Evolutionary conservation across 2,329 filamentous ascomycete species (phyloP).

Genomic region (Ophiocordyceps sinensis): DNA sequence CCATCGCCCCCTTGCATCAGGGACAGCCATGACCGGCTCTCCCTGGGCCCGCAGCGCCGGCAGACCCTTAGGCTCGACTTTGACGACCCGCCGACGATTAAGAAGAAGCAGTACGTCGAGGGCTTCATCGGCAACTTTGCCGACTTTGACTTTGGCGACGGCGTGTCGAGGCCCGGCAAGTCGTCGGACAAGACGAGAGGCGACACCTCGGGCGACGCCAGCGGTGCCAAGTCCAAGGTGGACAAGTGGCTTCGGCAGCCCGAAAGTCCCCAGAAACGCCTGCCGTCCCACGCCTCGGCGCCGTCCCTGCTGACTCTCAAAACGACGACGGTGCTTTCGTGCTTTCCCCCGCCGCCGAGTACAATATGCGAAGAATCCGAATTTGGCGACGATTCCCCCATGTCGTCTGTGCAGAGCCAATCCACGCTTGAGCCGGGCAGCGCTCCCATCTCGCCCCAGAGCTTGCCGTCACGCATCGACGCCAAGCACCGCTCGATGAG

Average conservation of each 20-base stretch:
- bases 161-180: conserved; percentile 7
- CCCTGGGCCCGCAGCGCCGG: conserved; percentile 25
- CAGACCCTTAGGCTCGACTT: conserved; percentile 30
- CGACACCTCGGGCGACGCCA: not conserved
- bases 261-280: no score
- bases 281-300: not conserved
- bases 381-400: not conserved
- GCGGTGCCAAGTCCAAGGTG: not conserved
- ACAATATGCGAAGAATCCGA: not conserved
- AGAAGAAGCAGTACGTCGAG: conserved; percentile 12
- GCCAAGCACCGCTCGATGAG: conserved; percentile 7
- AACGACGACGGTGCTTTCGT: not conserved
- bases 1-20: conserved; percentile 11
- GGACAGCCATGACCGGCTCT: conserved; percentile 12
- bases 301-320: not conserved
- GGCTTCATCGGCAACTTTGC: conserved; percentile 23
- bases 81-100: conserved; percentile 6
- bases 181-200: not conserved
- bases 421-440: not conserved
- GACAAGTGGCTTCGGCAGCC: no score
- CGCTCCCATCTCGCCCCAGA: not conserved
- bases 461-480: conserved; percentile 12
- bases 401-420: not conserved
- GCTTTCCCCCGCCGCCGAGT: not conserved
- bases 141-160: conserved; percentile 23